phyloP scores from a whole-genome alignment of 139 green algal genomes.

The Chlamydomonas incerta region DNA sequence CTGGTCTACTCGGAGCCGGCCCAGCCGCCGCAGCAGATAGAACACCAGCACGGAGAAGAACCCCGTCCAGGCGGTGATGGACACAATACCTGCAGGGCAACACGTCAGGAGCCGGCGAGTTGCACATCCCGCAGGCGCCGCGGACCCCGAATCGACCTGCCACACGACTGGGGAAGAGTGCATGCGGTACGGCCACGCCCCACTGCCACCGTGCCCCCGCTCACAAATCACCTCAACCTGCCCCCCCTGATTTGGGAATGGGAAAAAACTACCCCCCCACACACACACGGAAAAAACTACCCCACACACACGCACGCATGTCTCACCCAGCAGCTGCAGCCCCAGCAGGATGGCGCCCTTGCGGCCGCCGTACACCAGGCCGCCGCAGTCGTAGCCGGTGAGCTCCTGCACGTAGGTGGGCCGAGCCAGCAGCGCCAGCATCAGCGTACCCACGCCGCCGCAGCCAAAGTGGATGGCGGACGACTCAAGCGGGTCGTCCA shows the following conservation, averaged over 20 bases:
- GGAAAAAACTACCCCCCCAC: neutral
- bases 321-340: constrained; percentile 58
- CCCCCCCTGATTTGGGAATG: too few relatives aligned
- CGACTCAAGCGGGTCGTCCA: constrained; percentile 66
- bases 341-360: constrained; percentile 55
- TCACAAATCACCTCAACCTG: too few relatives aligned
- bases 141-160: too few relatives aligned
- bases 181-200: too few relatives aligned
- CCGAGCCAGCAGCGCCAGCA: constrained; percentile 55
- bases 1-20: constrained; percentile 55
- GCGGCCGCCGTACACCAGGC: constrained; percentile 52
- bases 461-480: constrained; percentile 52
- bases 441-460: constrained; percentile 47
- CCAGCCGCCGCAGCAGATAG: neutral
- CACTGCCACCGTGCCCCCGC: too few relatives aligned
- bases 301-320: too few relatives aligned
- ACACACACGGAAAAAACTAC: too few relatives aligned
- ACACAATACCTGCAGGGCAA: constrained; percentile 19
- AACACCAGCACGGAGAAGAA: constrained; percentile 46
- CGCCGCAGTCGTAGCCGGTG: constrained; percentile 46
- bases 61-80: constrained; percentile 31
- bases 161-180: too few relatives aligned
- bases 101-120: too few relatives aligned
- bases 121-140: too few relatives aligned
- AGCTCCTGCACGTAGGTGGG: constrained; percentile 56